Conservation (phyloP, 495 filamentous ascomycete genomes). For the Xylaria acuta region DNA sequence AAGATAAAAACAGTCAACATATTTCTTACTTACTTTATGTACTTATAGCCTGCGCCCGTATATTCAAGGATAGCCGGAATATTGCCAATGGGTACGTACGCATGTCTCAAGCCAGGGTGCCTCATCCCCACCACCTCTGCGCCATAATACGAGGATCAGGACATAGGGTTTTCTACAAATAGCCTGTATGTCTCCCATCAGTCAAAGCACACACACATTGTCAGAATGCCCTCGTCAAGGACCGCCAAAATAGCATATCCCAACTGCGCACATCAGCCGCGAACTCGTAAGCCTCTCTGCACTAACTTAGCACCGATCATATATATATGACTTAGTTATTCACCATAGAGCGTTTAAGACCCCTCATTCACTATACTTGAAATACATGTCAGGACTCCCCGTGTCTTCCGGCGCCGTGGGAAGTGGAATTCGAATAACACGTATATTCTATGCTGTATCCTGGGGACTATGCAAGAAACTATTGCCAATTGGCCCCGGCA, state of each 20-base stretch:
- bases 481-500: slow-evolving; percentile 69
- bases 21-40: no score
- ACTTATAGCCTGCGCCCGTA: neutral
- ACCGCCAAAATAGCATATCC: no score
- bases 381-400: no score
- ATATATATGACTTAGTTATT: no score
- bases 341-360: no score
- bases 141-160: neutral
- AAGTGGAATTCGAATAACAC: no score
- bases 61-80: neutral
- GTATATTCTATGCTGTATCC: neutral
- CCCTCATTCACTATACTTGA: no score
- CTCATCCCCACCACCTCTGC: neutral
- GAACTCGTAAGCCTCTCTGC: neutral
- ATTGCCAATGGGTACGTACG: no score
- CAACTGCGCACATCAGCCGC: no score
- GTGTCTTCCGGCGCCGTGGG: no score
- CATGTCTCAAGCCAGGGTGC: neutral
- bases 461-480: neutral
- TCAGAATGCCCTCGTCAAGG: neutral
- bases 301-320: neutral
- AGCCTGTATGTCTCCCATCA: neutral
- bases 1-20: neutral
- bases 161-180: neutral
- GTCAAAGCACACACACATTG: neutral